Base-by-base conservation (phyloP, 305 asterid species). In the Rubia peregrina region DNA sequence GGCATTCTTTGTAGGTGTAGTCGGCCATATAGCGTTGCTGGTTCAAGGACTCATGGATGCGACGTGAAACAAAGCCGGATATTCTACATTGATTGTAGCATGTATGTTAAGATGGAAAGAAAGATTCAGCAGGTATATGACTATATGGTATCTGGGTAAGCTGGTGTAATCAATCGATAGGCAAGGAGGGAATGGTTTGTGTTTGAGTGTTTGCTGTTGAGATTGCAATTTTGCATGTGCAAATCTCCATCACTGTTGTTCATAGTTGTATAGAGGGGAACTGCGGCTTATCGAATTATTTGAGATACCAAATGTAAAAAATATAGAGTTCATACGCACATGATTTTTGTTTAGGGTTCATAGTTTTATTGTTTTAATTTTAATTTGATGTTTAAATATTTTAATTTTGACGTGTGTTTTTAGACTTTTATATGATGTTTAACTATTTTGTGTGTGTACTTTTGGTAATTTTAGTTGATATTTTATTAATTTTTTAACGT, bases 21-120 rank as follows among this genome's bases (percentile, higher is more conserved):
- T 53, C 6, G 53, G 73, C 53, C n/a, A n/a, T 38, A 33, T n/a
- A 33, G 41, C 11, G 6, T 38, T n/a, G 49, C 26, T 61, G 43
- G 69, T 67, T 38, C 55, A 40, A 66, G 17, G 26, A 36, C 22
- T 67, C 40, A 64, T 53, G 49, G 68, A 46, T 42, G 30, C 33
- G 61, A 65, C 61, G 56, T 14, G 33, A 26, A 55, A 57, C 19
- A 19, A 55, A 57, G 68, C 43, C 55, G 9, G 16, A 19, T 30
- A 21, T 36, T 74, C 33, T 10, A 5, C 62, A 24, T 13, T 44
- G 64, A 61, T 61, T 69, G 74, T 74, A 74, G 66, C 69, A 63
- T 69, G 65, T 69, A 64, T 74, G 64, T 38, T 36, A 14, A 6
- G 17, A 16, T 46, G 53, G 53, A 46, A 12, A 36, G 65, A 68